Conservation (phyloP, 768 basidiomycete species). For the Boletus insuetus region DNA sequence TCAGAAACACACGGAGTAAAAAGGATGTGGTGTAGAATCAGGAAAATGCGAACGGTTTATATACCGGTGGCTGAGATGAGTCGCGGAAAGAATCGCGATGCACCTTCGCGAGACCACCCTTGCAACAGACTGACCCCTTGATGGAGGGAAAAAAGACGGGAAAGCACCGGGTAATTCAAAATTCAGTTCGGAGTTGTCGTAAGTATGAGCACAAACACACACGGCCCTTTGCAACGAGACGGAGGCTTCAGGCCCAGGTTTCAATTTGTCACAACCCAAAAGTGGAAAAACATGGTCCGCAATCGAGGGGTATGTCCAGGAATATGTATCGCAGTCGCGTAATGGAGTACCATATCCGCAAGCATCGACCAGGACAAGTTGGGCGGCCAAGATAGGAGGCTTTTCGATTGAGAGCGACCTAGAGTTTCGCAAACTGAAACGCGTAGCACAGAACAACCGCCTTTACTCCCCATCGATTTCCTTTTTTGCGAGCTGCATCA, state of each 20-base stretch:
- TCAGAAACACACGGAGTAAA: not conserved
- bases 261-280: too few species aligned
- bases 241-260: not conserved
- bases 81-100: constrained; percentile 2
- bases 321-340: too few species aligned
- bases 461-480: not conserved
- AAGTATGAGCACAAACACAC: constrained; percentile 1
- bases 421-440: not conserved
- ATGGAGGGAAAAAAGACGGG: not conserved
- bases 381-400: not conserved
- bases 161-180: not conserved
- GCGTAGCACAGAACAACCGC: too few species aligned
- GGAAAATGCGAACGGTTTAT: constrained; percentile 17
- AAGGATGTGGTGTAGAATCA: not conserved
- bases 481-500: not conserved
- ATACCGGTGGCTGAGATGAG: constrained; percentile 27
- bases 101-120: not conserved
- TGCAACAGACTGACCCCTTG: constrained; percentile 1
- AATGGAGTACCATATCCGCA: not conserved
- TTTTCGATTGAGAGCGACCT: not conserved
- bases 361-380: too few species aligned
- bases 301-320: too few species aligned
- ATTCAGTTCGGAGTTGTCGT: constrained; percentile 10
- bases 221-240: not conserved
- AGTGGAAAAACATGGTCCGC: too few species aligned